A percentile compares a stretch with the other conserved stretches of the same genome.
These are phyloP conservation scores for Parasitella parasitica DNA, from an alignment of 371 early-diverging fungal genomes.

Conservation along the genomic window DNA sequence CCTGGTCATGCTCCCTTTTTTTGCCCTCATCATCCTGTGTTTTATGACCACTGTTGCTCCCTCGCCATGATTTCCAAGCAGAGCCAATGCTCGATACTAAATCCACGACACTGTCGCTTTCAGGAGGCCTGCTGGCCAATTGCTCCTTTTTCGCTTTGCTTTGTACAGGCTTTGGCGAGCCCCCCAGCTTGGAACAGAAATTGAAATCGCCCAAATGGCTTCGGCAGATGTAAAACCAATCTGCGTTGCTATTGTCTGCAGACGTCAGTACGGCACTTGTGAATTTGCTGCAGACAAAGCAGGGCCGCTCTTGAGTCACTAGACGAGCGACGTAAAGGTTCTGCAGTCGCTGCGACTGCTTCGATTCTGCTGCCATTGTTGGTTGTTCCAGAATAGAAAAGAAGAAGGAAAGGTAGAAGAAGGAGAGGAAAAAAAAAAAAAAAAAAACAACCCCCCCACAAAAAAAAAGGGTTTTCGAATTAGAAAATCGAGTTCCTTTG, in stretches of 20 bases:
- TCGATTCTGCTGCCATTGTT: neutral
- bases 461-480: neutral
- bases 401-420: slow-evolving; percentile 55
- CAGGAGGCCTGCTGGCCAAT: slow-evolving; percentile 20
- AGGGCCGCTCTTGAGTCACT: slow-evolving; percentile 56
- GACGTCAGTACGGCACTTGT: slow-evolving; percentile 54
- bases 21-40: slow-evolving; percentile 10
- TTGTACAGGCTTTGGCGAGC: slow-evolving; percentile 13
- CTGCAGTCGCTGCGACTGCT: slow-evolving; percentile 22
- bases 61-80: slow-evolving; percentile 46
- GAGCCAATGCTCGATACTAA: slow-evolving; percentile 43
- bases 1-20: slow-evolving; percentile 10
- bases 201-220: slow-evolving; percentile 44
- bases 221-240: slow-evolving; percentile 60
- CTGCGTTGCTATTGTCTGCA: slow-evolving; percentile 52
- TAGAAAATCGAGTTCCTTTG: neutral
- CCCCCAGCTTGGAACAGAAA: slow-evolving; percentile 42
- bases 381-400: slow-evolving; percentile 17
- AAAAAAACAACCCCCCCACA: slow-evolving; percentile 49
- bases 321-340: slow-evolving; percentile 57
- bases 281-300: slow-evolving; percentile 61
- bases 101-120: slow-evolving; percentile 47
- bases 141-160: slow-evolving; percentile 9
- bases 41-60: neutral
- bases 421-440: slow-evolving; percentile 66